These are phyloP conservation scores for Stachybotrys elegans DNA, from an alignment of 2,329 filamentous ascomycete genomes.

Conservation along the genomic window DNA sequence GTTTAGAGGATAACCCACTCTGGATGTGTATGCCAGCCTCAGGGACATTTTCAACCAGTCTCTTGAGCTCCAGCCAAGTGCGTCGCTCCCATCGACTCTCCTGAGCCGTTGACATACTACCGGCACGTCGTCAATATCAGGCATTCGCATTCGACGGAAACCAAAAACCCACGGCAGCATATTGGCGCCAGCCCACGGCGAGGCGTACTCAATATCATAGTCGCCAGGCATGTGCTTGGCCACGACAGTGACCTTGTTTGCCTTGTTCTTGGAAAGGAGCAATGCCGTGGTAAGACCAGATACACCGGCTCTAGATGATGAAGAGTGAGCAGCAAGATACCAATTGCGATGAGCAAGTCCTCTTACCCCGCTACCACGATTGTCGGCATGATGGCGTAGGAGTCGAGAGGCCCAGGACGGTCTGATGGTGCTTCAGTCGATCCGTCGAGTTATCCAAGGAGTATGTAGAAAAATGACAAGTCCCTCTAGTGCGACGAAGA, in stretches of 20 bases:
- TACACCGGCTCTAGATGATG: slow-evolving; percentile 39
- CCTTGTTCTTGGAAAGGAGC: slow-evolving; percentile 38
- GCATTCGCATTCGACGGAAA: not conserved
- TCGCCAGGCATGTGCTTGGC: slow-evolving; percentile 93
- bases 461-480: too few species aligned
- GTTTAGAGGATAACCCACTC: slow-evolving; percentile 45
- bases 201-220: slow-evolving; percentile 86
- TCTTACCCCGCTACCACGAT: slow-evolving; percentile 30
- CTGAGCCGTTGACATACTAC: slow-evolving; percentile 37
- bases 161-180: slow-evolving; percentile 58
- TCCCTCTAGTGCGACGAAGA: too few species aligned
- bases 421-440: too few species aligned
- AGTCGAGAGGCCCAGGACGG: too few species aligned
- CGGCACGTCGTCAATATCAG: not conserved
- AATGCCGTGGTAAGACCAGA: slow-evolving; percentile 47
- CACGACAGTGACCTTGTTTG: slow-evolving; percentile 58
- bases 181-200: slow-evolving; percentile 84
- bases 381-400: slow-evolving; percentile 22
- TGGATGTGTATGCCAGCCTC: slow-evolving; percentile 81
- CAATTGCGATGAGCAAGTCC: not conserved
- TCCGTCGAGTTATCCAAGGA: too few species aligned
- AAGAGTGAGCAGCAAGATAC: slow-evolving; percentile 3
- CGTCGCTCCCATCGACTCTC: slow-evolving; percentile 54
- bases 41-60: slow-evolving; percentile 58
- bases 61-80: slow-evolving; percentile 60